phyloP scores from a whole-genome alignment of 306 rosid species.

The Purshia tridentata region DNA sequence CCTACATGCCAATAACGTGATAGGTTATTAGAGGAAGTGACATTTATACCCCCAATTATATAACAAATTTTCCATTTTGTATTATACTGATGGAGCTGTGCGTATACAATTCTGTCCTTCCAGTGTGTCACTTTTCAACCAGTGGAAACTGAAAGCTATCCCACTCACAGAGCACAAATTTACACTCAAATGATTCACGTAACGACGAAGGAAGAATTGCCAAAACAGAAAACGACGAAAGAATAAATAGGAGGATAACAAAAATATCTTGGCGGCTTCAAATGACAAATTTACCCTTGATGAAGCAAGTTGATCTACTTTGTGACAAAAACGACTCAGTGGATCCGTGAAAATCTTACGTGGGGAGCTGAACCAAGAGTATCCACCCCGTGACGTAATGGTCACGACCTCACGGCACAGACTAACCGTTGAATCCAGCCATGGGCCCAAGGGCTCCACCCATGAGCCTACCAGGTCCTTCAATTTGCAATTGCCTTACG shows the following conservation, averaged over 20 bases:
- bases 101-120: no score
- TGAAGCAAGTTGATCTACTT: neutral
- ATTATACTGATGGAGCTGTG: no score
- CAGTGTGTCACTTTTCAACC: no score
- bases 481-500: neutral
- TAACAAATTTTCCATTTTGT: no score
- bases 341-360: constrained; percentile 3
- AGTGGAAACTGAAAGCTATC: no score
- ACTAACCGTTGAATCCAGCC: constrained; percentile 28
- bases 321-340: neutral
- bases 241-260: no score
- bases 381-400: neutral
- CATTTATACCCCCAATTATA: no score
- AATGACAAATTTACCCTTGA: neutral
- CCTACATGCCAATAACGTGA: no score
- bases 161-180: no score
- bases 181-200: neutral
- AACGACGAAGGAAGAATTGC: neutral
- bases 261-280: neutral
- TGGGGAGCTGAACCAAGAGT: neutral
- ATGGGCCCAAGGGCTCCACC: constrained; percentile 18
- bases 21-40: no score
- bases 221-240: neutral
- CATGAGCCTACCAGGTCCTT: neutral
- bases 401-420: constrained; percentile 17